Base-by-base conservation (phyloP, 2,329 filamentous ascomycete genomes). In the Trichoderma hamatum region DNA sequence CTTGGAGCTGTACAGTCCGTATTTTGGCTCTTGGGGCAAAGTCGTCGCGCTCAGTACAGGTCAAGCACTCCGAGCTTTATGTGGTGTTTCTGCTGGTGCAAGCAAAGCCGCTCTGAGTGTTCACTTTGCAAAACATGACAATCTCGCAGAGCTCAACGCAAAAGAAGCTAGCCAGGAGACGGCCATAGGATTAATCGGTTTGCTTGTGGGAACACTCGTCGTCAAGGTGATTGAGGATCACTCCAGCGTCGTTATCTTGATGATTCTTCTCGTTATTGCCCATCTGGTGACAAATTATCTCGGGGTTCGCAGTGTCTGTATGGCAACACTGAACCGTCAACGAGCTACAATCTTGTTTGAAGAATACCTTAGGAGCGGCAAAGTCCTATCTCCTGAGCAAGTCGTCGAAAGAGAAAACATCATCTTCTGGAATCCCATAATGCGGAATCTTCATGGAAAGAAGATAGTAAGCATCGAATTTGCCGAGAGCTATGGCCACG, bases 121-220 rank as follows among this genome's bases (percentile, higher is more conserved):
- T 13, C 96, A 99, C 80, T 98, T 99, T 83, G 94, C 95, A 10
- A 88, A 85, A 73, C 89, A 89, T 76, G 92, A 93, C 46, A 98
- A 97, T 78, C 81, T 98, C 55, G 95, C 93, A 1, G 95, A 98
- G 79, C 84, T 99, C 68, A 98, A 97, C 80, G 94, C 95, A 68
- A 90, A 97, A 86, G 95, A 98, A 78, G 94, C 94, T 14, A 96
- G 92, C 72, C 96, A 98, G 81, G 96, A 98, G 80, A 98, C 95
- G 0, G 89, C 97, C 24, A 92, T 99, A 68, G 95, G 93, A 2
- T 84, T 98, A 30, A 71, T 97, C 39, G 96, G 96, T 2, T 94
- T 98, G 87, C 84, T 97, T 63, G 88, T 87, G 16, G 96, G 96
- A 0, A 96, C 90, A 59, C 70, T 97, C 2, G 89, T 97, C 16